These are phyloP conservation scores for Phlebopus sp. DNA, from an alignment of 1,284 basidiomycete species.

Conservation along the genomic window DNA sequence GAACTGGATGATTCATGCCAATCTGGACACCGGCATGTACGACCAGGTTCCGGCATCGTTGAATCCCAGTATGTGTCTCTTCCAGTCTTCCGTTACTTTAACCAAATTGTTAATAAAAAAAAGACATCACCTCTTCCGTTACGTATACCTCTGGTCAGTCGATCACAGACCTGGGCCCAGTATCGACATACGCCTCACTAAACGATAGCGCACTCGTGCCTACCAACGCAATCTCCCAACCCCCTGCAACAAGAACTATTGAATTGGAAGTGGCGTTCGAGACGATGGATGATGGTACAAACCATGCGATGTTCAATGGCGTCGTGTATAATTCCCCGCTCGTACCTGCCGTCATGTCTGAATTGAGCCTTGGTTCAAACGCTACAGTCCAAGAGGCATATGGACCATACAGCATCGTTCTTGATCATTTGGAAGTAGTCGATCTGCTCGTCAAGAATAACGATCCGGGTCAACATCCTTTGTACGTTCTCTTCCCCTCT, in stretches of 20 bases:
- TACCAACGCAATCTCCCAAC: constrained; percentile 41
- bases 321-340: constrained; percentile 68
- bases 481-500: constrained; percentile 49
- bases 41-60: constrained; percentile 72
- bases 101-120: constrained; percentile 4
- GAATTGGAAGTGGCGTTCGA: constrained; percentile 60
- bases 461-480: constrained; percentile 77
- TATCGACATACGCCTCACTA: constrained; percentile 54
- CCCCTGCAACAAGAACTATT: constrained; percentile 47
- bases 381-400: constrained; percentile 71
- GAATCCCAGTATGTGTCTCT: constrained; percentile 61
- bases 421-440: constrained; percentile 74
- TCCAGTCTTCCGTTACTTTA: not conserved
- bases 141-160: constrained; percentile 56
- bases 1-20: constrained; percentile 89
- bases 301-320: constrained; percentile 71
- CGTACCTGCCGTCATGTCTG: constrained; percentile 76
- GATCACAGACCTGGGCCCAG: constrained; percentile 47
- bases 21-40: constrained; percentile 88
- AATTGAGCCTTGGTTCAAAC: constrained; percentile 71
- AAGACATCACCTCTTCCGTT: constrained; percentile 77
- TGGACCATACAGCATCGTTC: constrained; percentile 73
- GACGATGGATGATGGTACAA: constrained; percentile 77
- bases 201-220: constrained; percentile 67
- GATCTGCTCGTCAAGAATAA: constrained; percentile 81